phyloP scores from a whole-genome alignment of 352 stramenopile genomes.

The Phytophthora tubulina region DNA sequence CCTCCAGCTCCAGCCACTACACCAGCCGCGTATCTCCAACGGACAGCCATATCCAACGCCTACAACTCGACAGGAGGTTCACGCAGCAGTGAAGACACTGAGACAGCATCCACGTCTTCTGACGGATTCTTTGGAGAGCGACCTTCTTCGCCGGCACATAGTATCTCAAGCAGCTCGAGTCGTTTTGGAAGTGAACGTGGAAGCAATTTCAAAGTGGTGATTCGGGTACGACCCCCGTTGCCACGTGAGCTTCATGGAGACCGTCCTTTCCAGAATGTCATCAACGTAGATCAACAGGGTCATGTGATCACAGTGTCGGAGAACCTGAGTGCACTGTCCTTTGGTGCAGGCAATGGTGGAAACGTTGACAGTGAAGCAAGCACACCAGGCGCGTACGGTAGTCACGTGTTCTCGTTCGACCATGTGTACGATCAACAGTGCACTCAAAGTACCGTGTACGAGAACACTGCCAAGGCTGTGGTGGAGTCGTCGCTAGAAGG shows the following conservation, averaged over 20 bases:
- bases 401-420: constrained; percentile 94
- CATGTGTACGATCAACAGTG: constrained; percentile 94
- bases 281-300: constrained; percentile 87
- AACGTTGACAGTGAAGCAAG: constrained; percentile 26
- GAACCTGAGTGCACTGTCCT: constrained; percentile 68
- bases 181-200: constrained; percentile 54
- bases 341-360: constrained; percentile 41
- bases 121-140: constrained; percentile 47
- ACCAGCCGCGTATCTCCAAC: constrained; percentile 54
- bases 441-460: constrained; percentile 93
- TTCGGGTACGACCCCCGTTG: constrained; percentile 90
- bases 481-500: constrained; percentile 94
- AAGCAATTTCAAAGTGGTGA: constrained; percentile 94
- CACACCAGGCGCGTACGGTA: constrained; percentile 74
- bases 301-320: constrained; percentile 91
- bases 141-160: constrained; percentile 55
- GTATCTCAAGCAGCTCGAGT: constrained; percentile 43
- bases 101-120: constrained; percentile 68
- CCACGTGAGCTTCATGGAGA: constrained; percentile 90
- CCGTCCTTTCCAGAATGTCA: constrained; percentile 92
- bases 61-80: constrained; percentile 51
- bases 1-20: constrained; percentile 33
- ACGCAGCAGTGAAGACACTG: constrained; percentile 53
- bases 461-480: constrained; percentile 93
- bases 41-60: constrained; percentile 71